Evolutionary conservation across 306 rosid species (phyloP), one percentile per base, ranked within the genome.

Genomic region (Spatholobus suberectus): DNA sequence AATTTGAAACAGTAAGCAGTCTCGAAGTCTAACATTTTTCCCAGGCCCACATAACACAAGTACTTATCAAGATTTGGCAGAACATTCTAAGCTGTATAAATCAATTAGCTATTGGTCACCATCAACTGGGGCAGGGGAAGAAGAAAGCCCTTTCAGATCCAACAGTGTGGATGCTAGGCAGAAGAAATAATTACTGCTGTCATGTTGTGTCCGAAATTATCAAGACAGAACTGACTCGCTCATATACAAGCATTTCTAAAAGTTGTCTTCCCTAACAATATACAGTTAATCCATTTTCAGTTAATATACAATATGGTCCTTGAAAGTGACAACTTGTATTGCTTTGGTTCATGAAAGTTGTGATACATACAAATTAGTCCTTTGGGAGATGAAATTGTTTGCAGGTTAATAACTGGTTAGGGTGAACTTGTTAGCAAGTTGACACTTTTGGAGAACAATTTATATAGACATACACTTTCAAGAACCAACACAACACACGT

Each of bases 21-120:
- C 46, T 46, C 74, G 47, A 29, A 46, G 65, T 44, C 14, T 5
- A 12, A 61, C 72, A 76, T 59, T 59, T 76, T 26, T n/a, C 34
- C n/a, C 32, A 40, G 54, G 27, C 40, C 66, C 35, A 8, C 52
- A 21, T 14, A 13, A 62, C 5, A 62, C 17, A 44, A 59, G 61
- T 32, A 77, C 73, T 41, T 51, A 27, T 41, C 81, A 77, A 76
- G 47, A 54, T 23, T 32, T 27, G 3, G 32, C 20, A 52, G 40
- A 74, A 35, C 21, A n/a, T 41, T 75, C 38, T 54, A 37, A 13
- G 38, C 13, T 21, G 29, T 75, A 55, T 12, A 37, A 62, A 59
- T 61, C 27, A 59, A 76, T 76, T 54, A 23, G 57, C 57, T 24
- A 13, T 15, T 14, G 44, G 55, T 47, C 76, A 17, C 61, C 58